Base-by-base conservation (phyloP, 192 early-diverging fungal genomes). In the Rhizophagus prolifer region DNA sequence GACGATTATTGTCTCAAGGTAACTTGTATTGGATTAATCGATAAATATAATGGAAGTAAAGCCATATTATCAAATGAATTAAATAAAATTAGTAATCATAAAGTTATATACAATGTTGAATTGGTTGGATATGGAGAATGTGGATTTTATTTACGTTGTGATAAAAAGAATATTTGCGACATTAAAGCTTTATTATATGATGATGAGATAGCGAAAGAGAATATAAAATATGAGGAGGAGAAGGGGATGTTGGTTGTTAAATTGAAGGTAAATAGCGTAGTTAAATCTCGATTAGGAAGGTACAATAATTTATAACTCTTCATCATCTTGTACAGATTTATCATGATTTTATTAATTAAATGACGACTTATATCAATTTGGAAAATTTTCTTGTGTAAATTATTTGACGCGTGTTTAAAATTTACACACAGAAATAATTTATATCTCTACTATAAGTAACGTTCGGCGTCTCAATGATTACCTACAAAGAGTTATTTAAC, bases 31-130 rank as follows among this genome's bases (percentile, higher is more conserved):
- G 81, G 81, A 12, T 60, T 82, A 13, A 72, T 77, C 44, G 71
- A 82, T 67, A 82, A 82, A 61, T 82, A 80, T 61, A 82, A 82
- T 38, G 63, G 81, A 16, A 73, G 60, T 6, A 34, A 30, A 28
- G 67, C 81, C 23, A 50, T 82, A 16, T 9, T 34, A 8, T 47
- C 38, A 28, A 12, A 25, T 47, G 62, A 59, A 65, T 65, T 75
- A 64, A 38, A 36, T 5, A 67, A 13, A 21, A 34, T 36, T 36
- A n/a, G 19, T 41, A n/a, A n/a, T 34, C 36, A 30, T 13, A 3
- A 66, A 66, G 30, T 7, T 1, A 36, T 71, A 1, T 71, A 71
- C 58, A 54, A 34, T 30, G 50, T 30, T 2, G n/a, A 54, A 26
- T 71, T 71, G 46, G 13, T 58, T 25, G 70, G 46, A 26, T 71